These are phyloP conservation scores for Prunella vulgaris DNA, from an alignment of 257 asterid genomes.

Conservation along the genomic window DNA sequence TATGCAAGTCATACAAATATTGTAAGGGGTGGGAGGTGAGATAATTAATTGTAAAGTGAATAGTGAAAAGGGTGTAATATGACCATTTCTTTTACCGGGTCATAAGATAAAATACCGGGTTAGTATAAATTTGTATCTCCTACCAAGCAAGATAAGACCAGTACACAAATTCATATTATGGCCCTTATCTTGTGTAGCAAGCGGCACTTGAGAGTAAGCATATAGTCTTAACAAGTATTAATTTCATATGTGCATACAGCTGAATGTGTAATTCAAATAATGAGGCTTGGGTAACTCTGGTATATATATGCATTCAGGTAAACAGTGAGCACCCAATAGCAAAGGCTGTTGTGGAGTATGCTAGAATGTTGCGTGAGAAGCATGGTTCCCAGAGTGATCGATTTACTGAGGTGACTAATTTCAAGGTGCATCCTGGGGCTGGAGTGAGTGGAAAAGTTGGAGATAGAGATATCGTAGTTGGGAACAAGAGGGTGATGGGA, in stretches of 20 bases:
- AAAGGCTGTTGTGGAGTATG: slow-evolving; percentile 83
- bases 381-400: slow-evolving; percentile 38
- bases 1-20: no score
- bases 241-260: neutral
- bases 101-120: no score
- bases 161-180: no score
- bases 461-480: slow-evolving; percentile 61
- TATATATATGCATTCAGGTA: slow-evolving; percentile 38
- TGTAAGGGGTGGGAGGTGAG: no score
- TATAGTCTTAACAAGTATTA: neutral
- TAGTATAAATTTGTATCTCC: no score
- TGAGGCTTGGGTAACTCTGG: slow-evolving; percentile 9
- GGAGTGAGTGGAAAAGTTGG: slow-evolving; percentile 85
- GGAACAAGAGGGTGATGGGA: slow-evolving; percentile 83
- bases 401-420: slow-evolving; percentile 61
- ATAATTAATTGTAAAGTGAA: no score
- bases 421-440: slow-evolving; percentile 86
- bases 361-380: slow-evolving; percentile 52
- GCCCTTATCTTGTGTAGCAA: no score
- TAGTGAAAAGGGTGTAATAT: no score
- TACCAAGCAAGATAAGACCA: no score
- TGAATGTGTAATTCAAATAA: neutral
- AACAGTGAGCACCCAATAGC: slow-evolving; percentile 98
- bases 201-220: no score
- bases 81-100: no score